Evolutionary conservation across 495 filamentous ascomycete species (phyloP).

Genomic region (Penicillium canariense): DNA sequence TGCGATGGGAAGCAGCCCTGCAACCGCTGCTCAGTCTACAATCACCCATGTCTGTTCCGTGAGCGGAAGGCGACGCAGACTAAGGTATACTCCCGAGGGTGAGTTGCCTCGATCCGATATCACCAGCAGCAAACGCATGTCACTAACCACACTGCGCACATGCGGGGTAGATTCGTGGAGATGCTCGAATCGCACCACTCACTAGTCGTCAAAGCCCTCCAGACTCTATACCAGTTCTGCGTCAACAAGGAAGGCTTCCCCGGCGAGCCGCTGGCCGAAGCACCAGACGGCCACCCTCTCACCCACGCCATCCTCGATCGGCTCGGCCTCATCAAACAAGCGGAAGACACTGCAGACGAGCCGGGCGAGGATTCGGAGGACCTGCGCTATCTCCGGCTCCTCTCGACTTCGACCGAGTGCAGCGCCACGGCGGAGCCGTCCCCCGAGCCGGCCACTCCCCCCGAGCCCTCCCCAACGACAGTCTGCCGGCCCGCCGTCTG

Average conservation of each 20-base stretch:
- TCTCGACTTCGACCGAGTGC: constrained; percentile 42
- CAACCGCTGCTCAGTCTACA: constrained; percentile 48
- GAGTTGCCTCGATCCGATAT: not conserved
- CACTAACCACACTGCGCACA: not conserved
- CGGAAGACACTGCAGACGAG: constrained; percentile 43
- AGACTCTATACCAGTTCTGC: constrained; percentile 46
- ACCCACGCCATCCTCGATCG: constrained; percentile 49
- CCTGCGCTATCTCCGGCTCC: constrained; percentile 36
- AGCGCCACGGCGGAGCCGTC: constrained; percentile 43
- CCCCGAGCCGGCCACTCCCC: constrained; percentile 40
- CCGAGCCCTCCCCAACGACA: constrained; percentile 32
- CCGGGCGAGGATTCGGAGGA: constrained; percentile 41
- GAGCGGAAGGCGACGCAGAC: constrained; percentile 49
- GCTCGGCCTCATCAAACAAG: constrained; percentile 48
- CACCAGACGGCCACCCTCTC: constrained; percentile 41
- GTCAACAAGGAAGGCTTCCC: constrained; percentile 46
- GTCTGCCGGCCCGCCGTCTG: constrained; percentile 13
- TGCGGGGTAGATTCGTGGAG: constrained; percentile 39
- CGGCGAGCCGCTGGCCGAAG: constrained; percentile 44
- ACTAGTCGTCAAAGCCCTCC: constrained; percentile 44
- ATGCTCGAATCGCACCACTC: constrained; percentile 50
- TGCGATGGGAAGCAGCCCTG: constrained; percentile 51
- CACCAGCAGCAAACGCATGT: no score
- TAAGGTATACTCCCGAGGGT: constrained; percentile 50
- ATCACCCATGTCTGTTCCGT: constrained; percentile 48